Conservation (phyloP, 2,329 filamentous ascomycete genomes). For the Venturia nashicola region DNA sequence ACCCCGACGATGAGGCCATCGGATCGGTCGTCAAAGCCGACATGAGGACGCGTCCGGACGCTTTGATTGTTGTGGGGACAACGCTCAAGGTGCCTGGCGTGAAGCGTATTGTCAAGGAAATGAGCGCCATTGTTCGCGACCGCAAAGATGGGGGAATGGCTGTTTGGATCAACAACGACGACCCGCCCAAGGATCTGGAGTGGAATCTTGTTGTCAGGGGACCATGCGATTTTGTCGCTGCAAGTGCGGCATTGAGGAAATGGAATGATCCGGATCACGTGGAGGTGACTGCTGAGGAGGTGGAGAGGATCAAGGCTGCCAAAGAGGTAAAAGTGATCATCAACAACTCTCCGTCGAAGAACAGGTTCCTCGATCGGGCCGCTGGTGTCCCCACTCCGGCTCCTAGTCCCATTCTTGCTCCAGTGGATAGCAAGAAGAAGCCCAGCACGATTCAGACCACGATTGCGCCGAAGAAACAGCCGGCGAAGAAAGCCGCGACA, state of each 20-base stretch:
- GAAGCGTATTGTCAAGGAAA: conserved; percentile 74
- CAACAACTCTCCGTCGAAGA: conserved; percentile 12
- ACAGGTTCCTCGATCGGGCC: conserved; percentile 14
- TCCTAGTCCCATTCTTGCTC: conserved; percentile 2
- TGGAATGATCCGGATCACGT: conserved; percentile 38
- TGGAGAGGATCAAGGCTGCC: conserved; percentile 20
- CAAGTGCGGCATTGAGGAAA: conserved; percentile 48
- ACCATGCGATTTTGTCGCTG: conserved; percentile 78
- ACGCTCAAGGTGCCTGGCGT: conserved; percentile 93
- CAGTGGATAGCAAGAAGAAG: neutral
- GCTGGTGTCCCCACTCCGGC: conserved; percentile 5
- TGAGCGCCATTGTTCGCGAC: conserved; percentile 76
- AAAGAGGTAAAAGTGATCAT: neutral
- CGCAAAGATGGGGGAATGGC: conserved; percentile 68
- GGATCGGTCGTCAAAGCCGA: conserved; percentile 82
- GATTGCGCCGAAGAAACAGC: conserved; percentile 2
- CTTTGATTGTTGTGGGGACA: conserved; percentile 87
- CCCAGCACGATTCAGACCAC: neutral
- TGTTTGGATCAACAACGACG: conserved; percentile 88
- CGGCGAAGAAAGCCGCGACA: neutral
- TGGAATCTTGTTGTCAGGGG: conserved; percentile 88
- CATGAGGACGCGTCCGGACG: conserved; percentile 73
- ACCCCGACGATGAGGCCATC: conserved; percentile 93
- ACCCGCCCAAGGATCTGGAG: conserved; percentile 77
- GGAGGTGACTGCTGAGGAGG: conserved; percentile 21